These are phyloP conservation scores for Candida methanosorbosa DNA, from an alignment of 805 yeast species.

Conservation along the genomic window DNA sequence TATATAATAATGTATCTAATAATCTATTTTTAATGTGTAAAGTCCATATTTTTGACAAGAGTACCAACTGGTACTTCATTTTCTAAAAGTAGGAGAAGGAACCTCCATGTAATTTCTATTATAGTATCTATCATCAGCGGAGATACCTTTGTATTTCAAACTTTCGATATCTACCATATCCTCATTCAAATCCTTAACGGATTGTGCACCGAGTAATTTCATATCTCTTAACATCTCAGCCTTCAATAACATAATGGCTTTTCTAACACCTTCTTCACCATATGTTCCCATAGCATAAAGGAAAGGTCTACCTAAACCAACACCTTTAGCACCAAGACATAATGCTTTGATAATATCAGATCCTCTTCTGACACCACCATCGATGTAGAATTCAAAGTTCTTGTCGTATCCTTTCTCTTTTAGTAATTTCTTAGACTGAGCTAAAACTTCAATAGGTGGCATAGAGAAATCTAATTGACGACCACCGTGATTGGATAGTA, in stretches of 20 bases:
- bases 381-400: conserved; percentile 56
- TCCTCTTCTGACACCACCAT: conserved; percentile 74
- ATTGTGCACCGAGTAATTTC: conserved; percentile 52
- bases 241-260: conserved; percentile 49
- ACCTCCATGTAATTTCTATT: conserved; percentile 48
- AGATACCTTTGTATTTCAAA: conserved; percentile 42
- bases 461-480: conserved; percentile 55
- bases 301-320: conserved; percentile 72
- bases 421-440: conserved; percentile 41
- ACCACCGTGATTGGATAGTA: conserved; percentile 69
- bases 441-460: conserved; percentile 53
- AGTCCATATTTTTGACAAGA: too few species aligned
- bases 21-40: too few species aligned
- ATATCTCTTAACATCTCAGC: conserved; percentile 51
- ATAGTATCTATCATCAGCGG: conserved; percentile 48
- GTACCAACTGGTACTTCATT: too few species aligned
- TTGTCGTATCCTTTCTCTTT: conserved; percentile 27
- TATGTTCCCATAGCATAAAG: conserved; percentile 71
- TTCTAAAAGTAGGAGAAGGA: conserved; percentile 16
- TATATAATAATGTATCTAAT: too few species aligned
- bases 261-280: conserved; percentile 61
- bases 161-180: conserved; percentile 25
- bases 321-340: conserved; percentile 59
- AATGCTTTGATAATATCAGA: conserved; percentile 72
- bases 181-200: conserved; percentile 34